A percentile compares a stretch with the other conserved stretches of the same genome.
phyloP scores from a whole-genome alignment of 371 early-diverging fungal species.

The Zychaea mexicana region DNA sequence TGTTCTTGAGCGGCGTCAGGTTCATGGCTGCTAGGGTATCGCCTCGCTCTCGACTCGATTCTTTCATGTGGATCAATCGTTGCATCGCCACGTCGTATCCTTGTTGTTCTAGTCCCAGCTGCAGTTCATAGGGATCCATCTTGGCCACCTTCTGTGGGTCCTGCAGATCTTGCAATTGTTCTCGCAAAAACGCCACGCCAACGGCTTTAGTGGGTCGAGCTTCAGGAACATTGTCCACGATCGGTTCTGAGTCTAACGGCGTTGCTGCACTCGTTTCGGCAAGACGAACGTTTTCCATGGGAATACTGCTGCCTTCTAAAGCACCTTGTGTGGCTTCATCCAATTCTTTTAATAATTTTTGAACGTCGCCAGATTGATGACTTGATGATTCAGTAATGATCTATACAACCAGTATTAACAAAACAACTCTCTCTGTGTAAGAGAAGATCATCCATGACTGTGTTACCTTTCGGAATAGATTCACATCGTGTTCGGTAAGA shows the following conservation, averaged over 20 bases:
- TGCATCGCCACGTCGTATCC: slow-evolving; percentile 81
- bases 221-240: slow-evolving; percentile 29
- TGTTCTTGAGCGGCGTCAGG: slow-evolving; percentile 52
- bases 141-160: slow-evolving; percentile 34
- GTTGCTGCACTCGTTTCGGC: not conserved
- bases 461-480: slow-evolving; percentile 42
- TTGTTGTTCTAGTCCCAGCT: slow-evolving; percentile 84
- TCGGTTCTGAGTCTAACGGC: not conserved
- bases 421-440: no score
- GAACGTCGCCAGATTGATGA: slow-evolving; percentile 15
- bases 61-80: slow-evolving; percentile 62
- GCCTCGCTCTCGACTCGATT: slow-evolving; percentile 55
- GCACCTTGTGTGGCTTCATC: slow-evolving; percentile 20
- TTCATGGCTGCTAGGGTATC: slow-evolving; percentile 59
- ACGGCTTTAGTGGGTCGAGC: slow-evolving; percentile 54
- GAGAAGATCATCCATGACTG: no score
- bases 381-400: slow-evolving; percentile 14
- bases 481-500: slow-evolving; percentile 45
- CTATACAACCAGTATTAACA: not conserved
- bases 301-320: not conserved
- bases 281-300: not conserved
- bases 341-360: slow-evolving; percentile 29
- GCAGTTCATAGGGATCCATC: slow-evolving; percentile 72
- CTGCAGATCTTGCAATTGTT: slow-evolving; percentile 66
- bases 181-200: slow-evolving; percentile 80